Evolutionary conservation across 164 flowering plant genomes (phyloP).

Genomic region (Vitis vinifera): ASM3070453v1 NC_081821.1:2255501-2256000

Average conservation of each 20-base stretch:
- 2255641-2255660: conserved; percentile 83
- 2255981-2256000: conserved; percentile 22
- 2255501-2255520: conserved; percentile 10
- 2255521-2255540: conserved; percentile 20
- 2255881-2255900: conserved; percentile 10
- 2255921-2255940: conserved; percentile 5
- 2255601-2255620: conserved; percentile 82
- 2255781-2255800: conserved; percentile 21
- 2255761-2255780: conserved; percentile 24
- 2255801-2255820: conserved; percentile 17
- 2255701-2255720: conserved; percentile 83
- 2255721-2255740: conserved; percentile 53
- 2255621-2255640: conserved; percentile 80
- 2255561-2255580: conserved; percentile 46
- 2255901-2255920: conserved; percentile 23
- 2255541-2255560: conserved; percentile 19
- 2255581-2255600: conserved; percentile 40
- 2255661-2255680: conserved; percentile 82
- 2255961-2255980: conserved; percentile 11
- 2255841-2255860: conserved; percentile 18
- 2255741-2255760: conserved; percentile 24
- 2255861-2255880: conserved; percentile 22
- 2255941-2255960: conserved; percentile 17
- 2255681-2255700: conserved; percentile 77
- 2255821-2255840: conserved; percentile 10